phyloP scores from a whole-genome alignment of 441 rosid species.

The Jatropha multifida region DNA sequence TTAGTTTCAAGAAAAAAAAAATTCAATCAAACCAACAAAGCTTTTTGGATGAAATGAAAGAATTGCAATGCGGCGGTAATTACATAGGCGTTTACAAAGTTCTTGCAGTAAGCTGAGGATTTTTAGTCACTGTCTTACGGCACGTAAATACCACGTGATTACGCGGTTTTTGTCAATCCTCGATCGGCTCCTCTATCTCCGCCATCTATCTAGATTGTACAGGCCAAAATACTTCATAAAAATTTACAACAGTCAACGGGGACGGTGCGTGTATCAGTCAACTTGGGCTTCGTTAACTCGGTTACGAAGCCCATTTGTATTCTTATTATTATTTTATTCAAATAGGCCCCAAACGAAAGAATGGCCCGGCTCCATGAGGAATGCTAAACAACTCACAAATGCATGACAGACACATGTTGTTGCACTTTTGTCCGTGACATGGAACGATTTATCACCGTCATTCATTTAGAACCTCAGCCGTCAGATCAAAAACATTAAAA shows the following conservation, averaged over 20 bases:
- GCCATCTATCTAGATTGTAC: conserved; percentile 5
- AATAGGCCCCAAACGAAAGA: neutral
- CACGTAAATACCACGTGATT: neutral
- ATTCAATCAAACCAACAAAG: neutral
- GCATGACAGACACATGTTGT: neutral
- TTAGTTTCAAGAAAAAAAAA: neutral
- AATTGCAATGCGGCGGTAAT: conserved; percentile 6
- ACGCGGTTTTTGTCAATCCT: conserved; percentile 9
- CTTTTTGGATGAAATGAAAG: neutral
- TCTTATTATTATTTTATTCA: neutral
- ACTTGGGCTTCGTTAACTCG: neutral
- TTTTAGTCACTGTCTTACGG: neutral
- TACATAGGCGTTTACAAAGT: conserved; percentile 12
- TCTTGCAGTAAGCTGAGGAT: conserved; percentile 11
- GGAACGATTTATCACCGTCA: neutral
- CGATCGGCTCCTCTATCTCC: neutral
- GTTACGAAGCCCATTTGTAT: neutral
- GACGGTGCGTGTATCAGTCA: too few species aligned
- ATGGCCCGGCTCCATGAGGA: neutral
- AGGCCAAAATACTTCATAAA: neutral
- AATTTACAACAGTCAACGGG: too few species aligned
- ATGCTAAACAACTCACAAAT: neutral
- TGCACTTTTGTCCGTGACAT: neutral
- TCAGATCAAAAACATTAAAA: neutral
- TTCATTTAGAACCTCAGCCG: conserved; percentile 1